These are phyloP conservation scores for Macrophomina pseudophaseolina DNA, from an alignment of 2,329 filamentous ascomycete species.

Conservation along the genomic window DNA sequence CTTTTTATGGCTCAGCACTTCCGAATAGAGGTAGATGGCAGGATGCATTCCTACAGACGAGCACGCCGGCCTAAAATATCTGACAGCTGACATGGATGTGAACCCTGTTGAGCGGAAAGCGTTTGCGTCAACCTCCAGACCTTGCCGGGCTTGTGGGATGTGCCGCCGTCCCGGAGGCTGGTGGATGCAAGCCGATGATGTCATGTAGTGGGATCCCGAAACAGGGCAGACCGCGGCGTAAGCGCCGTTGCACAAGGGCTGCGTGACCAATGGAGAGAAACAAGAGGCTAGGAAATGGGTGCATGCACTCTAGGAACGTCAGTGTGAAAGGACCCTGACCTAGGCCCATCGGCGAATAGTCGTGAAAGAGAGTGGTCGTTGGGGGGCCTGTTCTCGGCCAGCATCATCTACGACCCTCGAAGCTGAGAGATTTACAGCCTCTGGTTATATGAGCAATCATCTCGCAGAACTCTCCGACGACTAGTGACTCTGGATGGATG, in stretches of 20 bases:
- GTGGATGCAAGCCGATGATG: conserved; percentile 21
- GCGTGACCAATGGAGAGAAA: not conserved
- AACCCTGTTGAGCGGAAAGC: not conserved
- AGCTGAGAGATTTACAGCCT: not conserved
- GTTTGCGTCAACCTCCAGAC: conserved; percentile 1
- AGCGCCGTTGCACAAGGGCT: not conserved
- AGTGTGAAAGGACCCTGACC: not conserved
- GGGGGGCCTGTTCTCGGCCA: not conserved
- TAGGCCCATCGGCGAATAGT: not conserved
- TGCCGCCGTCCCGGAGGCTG: not conserved
- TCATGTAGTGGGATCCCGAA: conserved; percentile 17
- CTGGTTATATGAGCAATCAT: not conserved
- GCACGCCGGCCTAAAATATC: not conserved
- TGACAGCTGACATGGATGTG: conserved; percentile 6
- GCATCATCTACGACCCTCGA: not conserved
- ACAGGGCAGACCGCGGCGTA: conserved; percentile 7
- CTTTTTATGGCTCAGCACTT: not conserved
- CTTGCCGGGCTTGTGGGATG: not conserved
- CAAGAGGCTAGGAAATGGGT: not conserved
- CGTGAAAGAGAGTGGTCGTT: not conserved
- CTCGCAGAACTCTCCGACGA: not conserved
- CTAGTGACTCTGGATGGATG: not conserved
- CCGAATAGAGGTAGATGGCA: not conserved
- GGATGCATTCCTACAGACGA: not conserved
- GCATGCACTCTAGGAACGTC: not conserved